These are phyloP conservation scores for Colletotrichum musae DNA, from an alignment of 2,329 filamentous ascomycete genomes.

Conservation along the genomic window DNA sequence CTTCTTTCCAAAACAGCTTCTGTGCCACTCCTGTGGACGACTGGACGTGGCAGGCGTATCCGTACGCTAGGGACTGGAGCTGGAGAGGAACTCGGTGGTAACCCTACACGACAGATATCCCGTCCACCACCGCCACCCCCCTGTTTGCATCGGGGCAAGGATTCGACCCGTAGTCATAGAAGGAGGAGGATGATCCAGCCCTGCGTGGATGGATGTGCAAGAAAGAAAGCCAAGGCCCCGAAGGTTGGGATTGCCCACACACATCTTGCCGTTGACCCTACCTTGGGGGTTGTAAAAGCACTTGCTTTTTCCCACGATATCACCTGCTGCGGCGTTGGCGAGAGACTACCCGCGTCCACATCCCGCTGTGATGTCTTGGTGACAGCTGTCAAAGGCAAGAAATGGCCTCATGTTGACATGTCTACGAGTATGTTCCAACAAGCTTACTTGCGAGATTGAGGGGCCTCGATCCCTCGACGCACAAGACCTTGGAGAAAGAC, in stretches of 20 bases:
- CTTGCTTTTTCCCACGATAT: conserved; percentile 4
- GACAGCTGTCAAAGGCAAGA: conserved; percentile 10
- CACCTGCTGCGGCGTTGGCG: neutral
- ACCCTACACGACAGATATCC: conserved; percentile 25
- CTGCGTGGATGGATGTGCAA: conserved; percentile 1
- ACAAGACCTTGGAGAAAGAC: neutral
- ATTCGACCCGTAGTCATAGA: conserved; percentile 3
- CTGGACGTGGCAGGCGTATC: conserved; percentile 17
- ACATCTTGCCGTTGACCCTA: conserved; percentile 21
- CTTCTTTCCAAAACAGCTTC: conserved; percentile 32
- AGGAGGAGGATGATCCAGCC: conserved; percentile 6
- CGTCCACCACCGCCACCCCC: conserved; percentile 1
- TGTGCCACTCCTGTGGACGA: conserved; percentile 25
- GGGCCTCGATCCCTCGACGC: neutral
- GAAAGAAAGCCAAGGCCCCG: conserved; percentile 1
- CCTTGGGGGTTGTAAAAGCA: neutral
- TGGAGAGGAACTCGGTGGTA: conserved; percentile 1
- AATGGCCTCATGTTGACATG: conserved; percentile 11
- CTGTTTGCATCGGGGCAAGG: conserved; percentile 18
- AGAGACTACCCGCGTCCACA: neutral
- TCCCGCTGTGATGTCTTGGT: conserved; percentile 4
- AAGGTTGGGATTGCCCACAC: conserved; percentile 2
- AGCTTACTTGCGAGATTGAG: conserved; percentile 13
- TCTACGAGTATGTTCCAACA: conserved; percentile 14
- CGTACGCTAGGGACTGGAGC: conserved; percentile 16